Evolutionary conservation across 83 land plant species (phyloP).

Genomic region (Picea mariana): DNA sequence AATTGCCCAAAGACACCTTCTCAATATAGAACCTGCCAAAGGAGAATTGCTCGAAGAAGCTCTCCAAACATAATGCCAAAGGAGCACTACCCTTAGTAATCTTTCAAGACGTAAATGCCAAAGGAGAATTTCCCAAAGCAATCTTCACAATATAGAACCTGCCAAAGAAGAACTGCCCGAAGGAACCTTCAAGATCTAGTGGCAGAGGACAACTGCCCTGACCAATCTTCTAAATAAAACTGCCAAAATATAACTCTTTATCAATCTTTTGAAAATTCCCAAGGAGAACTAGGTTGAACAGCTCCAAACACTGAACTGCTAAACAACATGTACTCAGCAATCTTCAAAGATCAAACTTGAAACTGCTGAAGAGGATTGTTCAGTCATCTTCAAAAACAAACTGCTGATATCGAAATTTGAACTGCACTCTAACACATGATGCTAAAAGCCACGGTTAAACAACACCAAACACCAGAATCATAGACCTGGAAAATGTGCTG

Average conservation of each 20-base stretch:
- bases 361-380: neutral
- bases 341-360: too few relatives aligned
- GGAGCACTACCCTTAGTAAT: neutral
- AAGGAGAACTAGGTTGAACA: too few relatives aligned
- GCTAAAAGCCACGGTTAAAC: neutral
- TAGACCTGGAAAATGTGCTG: neutral
- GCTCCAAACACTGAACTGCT: too few relatives aligned
- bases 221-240: too few relatives aligned
- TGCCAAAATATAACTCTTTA: too few relatives aligned
- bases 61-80: neutral
- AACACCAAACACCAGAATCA: neutral
- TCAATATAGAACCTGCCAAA: neutral
- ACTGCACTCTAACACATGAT: neutral
- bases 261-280: too few relatives aligned
- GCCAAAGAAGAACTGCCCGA: neutral
- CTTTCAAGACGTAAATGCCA: neutral
- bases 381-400: neutral
- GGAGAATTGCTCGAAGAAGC: neutral
- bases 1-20: slow-evolving; percentile 15
- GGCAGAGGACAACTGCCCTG: slow-evolving; percentile 16
- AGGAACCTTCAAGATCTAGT: neutral
- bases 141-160: neutral
- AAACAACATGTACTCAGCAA: too few relatives aligned
- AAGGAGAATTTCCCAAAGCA: slow-evolving; percentile 1
- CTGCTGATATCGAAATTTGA: neutral